These are phyloP conservation scores for Lentinula detonsa DNA, from an alignment of 768 basidiomycete genomes.

Conservation along the genomic window DNA sequence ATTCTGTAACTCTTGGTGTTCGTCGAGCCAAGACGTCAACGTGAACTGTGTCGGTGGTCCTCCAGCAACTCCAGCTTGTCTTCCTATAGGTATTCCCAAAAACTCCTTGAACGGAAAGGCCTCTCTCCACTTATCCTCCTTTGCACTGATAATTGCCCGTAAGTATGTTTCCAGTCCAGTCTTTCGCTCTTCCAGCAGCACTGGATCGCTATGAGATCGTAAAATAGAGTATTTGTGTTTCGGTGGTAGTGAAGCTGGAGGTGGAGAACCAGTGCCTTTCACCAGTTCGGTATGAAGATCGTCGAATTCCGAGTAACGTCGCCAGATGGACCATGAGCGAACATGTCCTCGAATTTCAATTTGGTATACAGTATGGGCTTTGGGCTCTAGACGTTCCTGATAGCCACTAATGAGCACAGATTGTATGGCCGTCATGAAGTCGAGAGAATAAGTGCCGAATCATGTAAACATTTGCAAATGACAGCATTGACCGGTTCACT, in stretches of 20 bases:
- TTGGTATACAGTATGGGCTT: slow-evolving; percentile 75
- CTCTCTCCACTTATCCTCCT: slow-evolving; percentile 81
- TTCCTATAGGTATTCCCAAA: slow-evolving; percentile 73
- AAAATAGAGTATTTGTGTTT: slow-evolving; percentile 76
- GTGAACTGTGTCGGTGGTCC: slow-evolving; percentile 52
- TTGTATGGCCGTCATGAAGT: slow-evolving; percentile 66
- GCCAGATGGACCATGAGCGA: slow-evolving; percentile 90
- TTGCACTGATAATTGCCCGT: slow-evolving; percentile 76
- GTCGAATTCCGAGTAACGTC: slow-evolving; percentile 92
- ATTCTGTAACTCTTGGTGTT: slow-evolving; percentile 73
- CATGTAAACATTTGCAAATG: background rate
- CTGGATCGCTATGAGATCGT: slow-evolving; percentile 49
- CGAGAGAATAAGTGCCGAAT: background rate
- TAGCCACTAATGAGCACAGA: slow-evolving; percentile 63
- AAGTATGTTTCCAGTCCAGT: slow-evolving; percentile 78
- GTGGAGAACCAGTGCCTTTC: slow-evolving; percentile 72
- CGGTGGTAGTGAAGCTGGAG: slow-evolving; percentile 76
- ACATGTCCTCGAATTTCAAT: slow-evolving; percentile 86
- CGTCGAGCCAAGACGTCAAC: slow-evolving; percentile 82
- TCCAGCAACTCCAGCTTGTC: slow-evolving; percentile 29
- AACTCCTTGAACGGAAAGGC: slow-evolving; percentile 78
- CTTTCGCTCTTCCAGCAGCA: slow-evolving; percentile 72
- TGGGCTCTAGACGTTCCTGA: slow-evolving; percentile 65
- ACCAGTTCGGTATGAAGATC: slow-evolving; percentile 79
- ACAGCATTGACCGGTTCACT: no score